Conservation (phyloP, 192 early-diverging fungal species). For the Cetraspora pellucida region DNA sequence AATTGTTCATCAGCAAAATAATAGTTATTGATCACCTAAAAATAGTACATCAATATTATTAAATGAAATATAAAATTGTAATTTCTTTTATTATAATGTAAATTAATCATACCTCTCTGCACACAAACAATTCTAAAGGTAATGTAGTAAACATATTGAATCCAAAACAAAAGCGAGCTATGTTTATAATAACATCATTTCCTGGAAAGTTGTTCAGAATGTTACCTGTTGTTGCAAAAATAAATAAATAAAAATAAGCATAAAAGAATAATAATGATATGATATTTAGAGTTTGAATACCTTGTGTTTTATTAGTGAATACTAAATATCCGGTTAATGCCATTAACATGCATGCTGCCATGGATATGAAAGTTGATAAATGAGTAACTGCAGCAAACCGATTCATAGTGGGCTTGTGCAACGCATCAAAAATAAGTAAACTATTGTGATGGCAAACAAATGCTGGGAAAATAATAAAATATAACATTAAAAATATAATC, state of each 20-base stretch:
- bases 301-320: slow-evolving; percentile 83
- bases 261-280: background rate
- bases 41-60: background rate
- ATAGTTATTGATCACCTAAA: slow-evolving; percentile 66
- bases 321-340: slow-evolving; percentile 75
- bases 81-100: background rate
- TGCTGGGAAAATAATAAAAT: slow-evolving; percentile 44
- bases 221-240: slow-evolving; percentile 59
- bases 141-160: slow-evolving; percentile 96
- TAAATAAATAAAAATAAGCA: slow-evolving; percentile 19
- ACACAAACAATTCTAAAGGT: slow-evolving; percentile 89
- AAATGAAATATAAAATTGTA: background rate
- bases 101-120: slow-evolving; percentile 66
- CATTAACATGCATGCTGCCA: slow-evolving; percentile 70
- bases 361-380: slow-evolving; percentile 72
- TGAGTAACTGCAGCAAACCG: slow-evolving; percentile 84
- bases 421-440: slow-evolving; percentile 86
- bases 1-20: slow-evolving; percentile 57
- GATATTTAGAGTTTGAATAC: slow-evolving; percentile 36
- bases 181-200: slow-evolving; percentile 78
- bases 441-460: slow-evolving; percentile 98
- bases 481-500: slow-evolving; percentile 23
- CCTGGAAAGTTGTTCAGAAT: slow-evolving; percentile 88
- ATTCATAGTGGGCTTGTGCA: slow-evolving; percentile 82
- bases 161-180: slow-evolving; percentile 84